Conservation (phyloP, 2,329 filamentous ascomycete genomes). For the Fusarium sp. region DNA sequence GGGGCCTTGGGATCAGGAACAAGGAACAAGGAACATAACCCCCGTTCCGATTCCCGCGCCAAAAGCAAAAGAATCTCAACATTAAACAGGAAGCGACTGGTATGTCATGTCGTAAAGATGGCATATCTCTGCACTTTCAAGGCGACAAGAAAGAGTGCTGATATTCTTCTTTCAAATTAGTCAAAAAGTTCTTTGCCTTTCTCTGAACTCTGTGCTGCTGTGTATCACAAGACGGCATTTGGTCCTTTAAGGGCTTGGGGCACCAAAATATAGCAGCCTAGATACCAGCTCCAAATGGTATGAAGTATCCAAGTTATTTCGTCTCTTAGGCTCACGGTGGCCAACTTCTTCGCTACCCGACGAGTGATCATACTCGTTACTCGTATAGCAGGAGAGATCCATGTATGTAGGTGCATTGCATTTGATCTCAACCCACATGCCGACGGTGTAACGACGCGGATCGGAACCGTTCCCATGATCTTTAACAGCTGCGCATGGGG, state of each 20-base stretch:
- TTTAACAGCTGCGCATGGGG: slow-evolving; percentile 22
- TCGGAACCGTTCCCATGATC: slow-evolving; percentile 42
- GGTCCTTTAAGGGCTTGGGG: slow-evolving; percentile 13
- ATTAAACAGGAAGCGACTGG: slow-evolving; percentile 15
- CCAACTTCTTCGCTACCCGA: background rate
- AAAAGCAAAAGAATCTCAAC: slow-evolving; percentile 31
- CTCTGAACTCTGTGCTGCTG: slow-evolving; percentile 1
- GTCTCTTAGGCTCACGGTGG: background rate
- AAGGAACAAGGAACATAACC: slow-evolving; percentile 19
- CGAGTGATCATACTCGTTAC: background rate
- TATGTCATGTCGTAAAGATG: slow-evolving; percentile 3
- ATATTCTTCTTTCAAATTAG: slow-evolving; percentile 13
- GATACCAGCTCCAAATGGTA: background rate
- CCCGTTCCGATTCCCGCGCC: slow-evolving; percentile 32
- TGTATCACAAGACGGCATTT: slow-evolving; percentile 21
- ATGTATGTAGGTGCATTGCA: slow-evolving; percentile 2
- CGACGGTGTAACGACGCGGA: slow-evolving; percentile 32
- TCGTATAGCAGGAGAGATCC: background rate
- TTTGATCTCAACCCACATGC: slow-evolving; percentile 29
- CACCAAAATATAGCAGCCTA: background rate
- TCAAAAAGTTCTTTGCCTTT: background rate
- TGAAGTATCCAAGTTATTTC: background rate
- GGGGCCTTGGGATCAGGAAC: slow-evolving; percentile 5
- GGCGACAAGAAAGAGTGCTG: slow-evolving; percentile 20
- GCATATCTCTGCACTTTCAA: slow-evolving; percentile 26